Evolutionary conservation across 1,139 yeast genomes (phyloP), one percentile per base, ranked within the genome.

Genomic region (Hemisphaericaspora xylofermentans): DNA sequence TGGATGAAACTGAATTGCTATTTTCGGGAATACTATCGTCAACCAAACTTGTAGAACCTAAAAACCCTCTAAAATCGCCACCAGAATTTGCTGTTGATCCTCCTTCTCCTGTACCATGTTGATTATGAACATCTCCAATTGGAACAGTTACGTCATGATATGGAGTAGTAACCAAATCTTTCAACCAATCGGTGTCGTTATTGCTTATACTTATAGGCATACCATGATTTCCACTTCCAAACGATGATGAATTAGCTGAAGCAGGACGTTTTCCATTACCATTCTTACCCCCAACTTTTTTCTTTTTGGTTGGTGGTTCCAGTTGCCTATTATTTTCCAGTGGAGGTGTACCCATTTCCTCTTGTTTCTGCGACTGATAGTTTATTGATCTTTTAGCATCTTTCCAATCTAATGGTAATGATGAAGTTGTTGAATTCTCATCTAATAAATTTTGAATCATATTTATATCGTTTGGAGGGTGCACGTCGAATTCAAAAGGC

Each of bases 111-210:
- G 28, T 17, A 16, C 33, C 13, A 15, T 10, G 21, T 29, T 29
- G 21, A 15, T 29, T 5, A 29, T 29, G 4, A 31, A 6, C n/a
- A 24, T 22, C 18, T 17, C 18, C 30, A 30, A 45, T 43, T 17
- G 49, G 45, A 27, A 48, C 16, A 31, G 42, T 48, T 27, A 43
- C 41, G 50, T 78, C 82, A 56, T 31, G 34, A 78, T 36, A 71
- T 30, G 93, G 82, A 18, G 86, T 74, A 43, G 73, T 76, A 39
- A 82, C 79, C 47, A 83, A 80, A 62, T 82, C 84, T 45, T 78
- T 71, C 39, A 88, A 55, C 95, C 94, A 78, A 57, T 84, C 81
- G 48, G 78, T 74, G 42, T 66, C 61, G 40, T 52, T 44, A 33
- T 35, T 38, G 26, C 42, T 34, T 10, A 42, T 39, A 30, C 30